A percentile compares a stretch with the other conserved stretches of the same genome.
Evolutionary conservation across 1,284 basidiomycete genomes (phyloP).

Genomic region (Fomitopsis schrenkii): DNA sequence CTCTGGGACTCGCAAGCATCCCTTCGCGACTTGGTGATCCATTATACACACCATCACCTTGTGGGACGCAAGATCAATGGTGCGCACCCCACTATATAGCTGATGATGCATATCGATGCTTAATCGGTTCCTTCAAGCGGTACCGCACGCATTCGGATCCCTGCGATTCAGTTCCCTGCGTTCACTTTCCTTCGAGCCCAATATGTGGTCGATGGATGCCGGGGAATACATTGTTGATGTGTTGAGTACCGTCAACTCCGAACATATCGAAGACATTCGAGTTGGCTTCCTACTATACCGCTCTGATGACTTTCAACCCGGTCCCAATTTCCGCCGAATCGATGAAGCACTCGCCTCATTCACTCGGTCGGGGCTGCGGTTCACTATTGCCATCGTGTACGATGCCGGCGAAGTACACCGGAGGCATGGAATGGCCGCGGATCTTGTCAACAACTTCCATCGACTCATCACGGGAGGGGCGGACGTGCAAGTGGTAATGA

Average conservation of each 20-base stretch:
- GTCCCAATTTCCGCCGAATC: not conserved
- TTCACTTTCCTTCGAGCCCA: not conserved
- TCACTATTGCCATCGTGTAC: not conserved
- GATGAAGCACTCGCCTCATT: not conserved
- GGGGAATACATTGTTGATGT: not conserved
- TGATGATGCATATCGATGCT: not conserved
- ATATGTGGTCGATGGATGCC: no score
- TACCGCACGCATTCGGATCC: not conserved
- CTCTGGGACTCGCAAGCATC: not conserved
- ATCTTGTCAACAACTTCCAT: not conserved
- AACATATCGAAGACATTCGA: not conserved
- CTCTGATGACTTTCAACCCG: not conserved
- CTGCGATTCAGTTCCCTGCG: not conserved
- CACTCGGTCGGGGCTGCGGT: not conserved
- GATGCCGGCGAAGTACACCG: not conserved
- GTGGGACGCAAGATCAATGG: not conserved
- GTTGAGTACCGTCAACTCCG: not conserved
- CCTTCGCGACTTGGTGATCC: not conserved
- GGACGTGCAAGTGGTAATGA: not conserved
- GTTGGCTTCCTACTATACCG: not conserved
- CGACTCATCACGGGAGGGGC: not conserved
- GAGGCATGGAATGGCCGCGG: not conserved
- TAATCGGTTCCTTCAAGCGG: not conserved
- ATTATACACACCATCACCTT: not conserved
- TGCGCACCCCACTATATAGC: not conserved